Evolutionary conservation across 2,329 filamentous ascomycete species (phyloP).

Genomic region (Cercospora sp.): DNA sequence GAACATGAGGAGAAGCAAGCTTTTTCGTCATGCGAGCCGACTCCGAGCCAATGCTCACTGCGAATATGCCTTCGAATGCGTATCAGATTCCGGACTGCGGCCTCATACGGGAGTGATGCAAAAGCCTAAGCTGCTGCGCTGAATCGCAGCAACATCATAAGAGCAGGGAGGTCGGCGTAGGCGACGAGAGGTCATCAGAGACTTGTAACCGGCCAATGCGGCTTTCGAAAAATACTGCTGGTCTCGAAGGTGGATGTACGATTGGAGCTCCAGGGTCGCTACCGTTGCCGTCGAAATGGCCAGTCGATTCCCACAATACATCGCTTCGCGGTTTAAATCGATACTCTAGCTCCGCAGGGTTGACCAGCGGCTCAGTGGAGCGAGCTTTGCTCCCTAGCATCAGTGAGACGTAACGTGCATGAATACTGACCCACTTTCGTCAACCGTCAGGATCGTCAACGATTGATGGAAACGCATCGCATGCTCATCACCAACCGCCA

Average conservation of each 20-base stretch:
- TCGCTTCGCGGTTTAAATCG: neutral
- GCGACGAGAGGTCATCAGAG: neutral
- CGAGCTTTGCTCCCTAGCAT: no score
- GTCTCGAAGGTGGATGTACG: neutral
- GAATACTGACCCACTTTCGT: neutral
- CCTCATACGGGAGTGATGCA: neutral
- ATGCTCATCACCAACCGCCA: neutral
- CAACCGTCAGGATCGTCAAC: neutral
- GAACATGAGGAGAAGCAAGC: neutral
- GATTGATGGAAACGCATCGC: neutral
- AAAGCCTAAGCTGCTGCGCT: neutral
- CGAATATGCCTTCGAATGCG: neutral
- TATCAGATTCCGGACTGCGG: neutral
- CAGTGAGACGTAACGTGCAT: no score
- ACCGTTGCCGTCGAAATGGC: neutral
- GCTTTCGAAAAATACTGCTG: neutral
- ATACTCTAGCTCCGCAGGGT: neutral
- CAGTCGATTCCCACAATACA: neutral
- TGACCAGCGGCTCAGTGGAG: neutral
- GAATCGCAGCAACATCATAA: neutral
- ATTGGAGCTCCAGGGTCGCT: neutral
- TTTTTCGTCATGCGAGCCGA: neutral
- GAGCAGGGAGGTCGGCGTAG: neutral
- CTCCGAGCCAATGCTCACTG: neutral
- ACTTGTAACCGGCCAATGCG: neutral